These are phyloP conservation scores for Brassica balearica DNA, from an alignment of 441 rosid genomes.

Conservation along the genomic window DNA sequence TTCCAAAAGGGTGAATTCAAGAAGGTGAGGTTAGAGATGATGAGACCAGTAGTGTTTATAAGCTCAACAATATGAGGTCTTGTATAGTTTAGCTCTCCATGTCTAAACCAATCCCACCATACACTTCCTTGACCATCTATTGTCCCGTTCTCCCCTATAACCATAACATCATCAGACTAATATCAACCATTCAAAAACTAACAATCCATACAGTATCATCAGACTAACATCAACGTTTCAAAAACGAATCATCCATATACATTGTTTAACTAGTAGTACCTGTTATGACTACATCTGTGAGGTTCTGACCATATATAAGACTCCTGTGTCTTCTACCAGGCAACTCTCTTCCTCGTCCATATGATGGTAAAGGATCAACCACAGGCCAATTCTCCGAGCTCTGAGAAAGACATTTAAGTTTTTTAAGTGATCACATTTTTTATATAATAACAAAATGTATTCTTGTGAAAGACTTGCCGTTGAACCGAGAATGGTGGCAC, in stretches of 20 bases:
- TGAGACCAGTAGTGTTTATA: conserved; percentile 78
- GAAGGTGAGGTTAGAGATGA: conserved; percentile 90
- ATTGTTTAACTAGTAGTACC: conserved; percentile 49
- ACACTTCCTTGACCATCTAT: conserved; percentile 92
- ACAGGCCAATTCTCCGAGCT: conserved; percentile 87
- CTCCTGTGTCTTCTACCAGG: conserved; percentile 91
- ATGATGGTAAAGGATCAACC: conserved; percentile 94
- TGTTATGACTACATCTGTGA: conserved; percentile 91
- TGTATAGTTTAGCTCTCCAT: conserved; percentile 75
- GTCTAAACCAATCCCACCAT: conserved; percentile 92
- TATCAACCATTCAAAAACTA: neutral
- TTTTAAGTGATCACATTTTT: conserved; percentile 2
- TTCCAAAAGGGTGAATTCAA: conserved; percentile 97
- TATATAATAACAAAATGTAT: neutral
- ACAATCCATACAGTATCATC: neutral
- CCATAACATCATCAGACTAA: neutral
- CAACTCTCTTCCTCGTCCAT: conserved; percentile 95
- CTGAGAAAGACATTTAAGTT: conserved; percentile 44
- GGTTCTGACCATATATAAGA: conserved; percentile 87
- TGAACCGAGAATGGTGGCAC: conserved; percentile 94
- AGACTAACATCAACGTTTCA: neutral
- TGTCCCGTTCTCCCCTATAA: conserved; percentile 89
- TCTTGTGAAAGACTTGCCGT: conserved; percentile 53
- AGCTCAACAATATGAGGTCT: conserved; percentile 96
- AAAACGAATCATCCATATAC: neutral